Percentiles rank a stretch among this genome's conserved stretches.
Evolutionary conservation across 2,329 filamentous ascomycete species (phyloP).

Genomic region (Xylariaceae sp.): DNA sequence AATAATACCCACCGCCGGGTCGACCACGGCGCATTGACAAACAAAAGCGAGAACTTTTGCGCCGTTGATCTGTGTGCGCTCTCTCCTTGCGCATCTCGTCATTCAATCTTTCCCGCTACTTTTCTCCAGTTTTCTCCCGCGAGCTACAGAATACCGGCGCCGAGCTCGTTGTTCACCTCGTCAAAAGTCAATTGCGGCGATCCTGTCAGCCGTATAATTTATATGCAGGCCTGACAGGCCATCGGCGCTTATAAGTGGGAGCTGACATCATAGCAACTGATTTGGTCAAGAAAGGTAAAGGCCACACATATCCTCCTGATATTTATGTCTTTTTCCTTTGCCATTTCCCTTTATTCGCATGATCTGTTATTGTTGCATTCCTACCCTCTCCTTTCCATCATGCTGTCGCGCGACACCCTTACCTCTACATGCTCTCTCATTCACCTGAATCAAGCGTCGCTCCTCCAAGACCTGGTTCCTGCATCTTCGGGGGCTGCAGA

Average conservation of each 20-base stretch:
- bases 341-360: too few relatives aligned
- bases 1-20: background rate
- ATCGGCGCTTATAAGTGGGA: conserved; percentile 2
- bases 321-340: background rate
- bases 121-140: background rate
- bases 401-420: background rate
- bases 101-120: background rate
- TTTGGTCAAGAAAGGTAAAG: conserved; percentile 7
- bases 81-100: background rate
- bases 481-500: too few relatives aligned
- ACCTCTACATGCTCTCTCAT: background rate
- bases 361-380: background rate
- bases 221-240: background rate
- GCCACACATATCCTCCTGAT: background rate
- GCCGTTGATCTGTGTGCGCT: too few relatives aligned
- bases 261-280: conserved; percentile 3
- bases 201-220: background rate
- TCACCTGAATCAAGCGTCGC: background rate
- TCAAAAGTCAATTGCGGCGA: background rate
- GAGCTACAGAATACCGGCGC: background rate
- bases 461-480: too few relatives aligned
- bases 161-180: background rate
- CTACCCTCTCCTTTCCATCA: background rate
- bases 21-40: conserved; percentile 3
- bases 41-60: background rate